Conservation (phyloP, 2,329 filamentous ascomycete genomes). For the Hypomyces perniciosus region DNA sequence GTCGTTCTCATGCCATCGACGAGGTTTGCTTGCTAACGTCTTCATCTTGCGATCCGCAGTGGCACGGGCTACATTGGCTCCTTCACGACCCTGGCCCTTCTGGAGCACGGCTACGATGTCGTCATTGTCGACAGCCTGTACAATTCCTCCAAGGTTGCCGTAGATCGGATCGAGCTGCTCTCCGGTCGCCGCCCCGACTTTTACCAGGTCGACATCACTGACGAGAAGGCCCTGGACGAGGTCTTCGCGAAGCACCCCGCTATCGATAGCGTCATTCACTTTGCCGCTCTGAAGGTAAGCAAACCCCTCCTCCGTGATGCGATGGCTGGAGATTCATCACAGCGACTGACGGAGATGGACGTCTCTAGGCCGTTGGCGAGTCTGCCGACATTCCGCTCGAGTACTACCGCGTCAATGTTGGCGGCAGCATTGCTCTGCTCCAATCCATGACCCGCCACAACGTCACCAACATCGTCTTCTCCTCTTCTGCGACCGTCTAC, state of each 20-base stretch:
- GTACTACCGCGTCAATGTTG: conserved; percentile 97
- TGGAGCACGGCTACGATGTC: conserved; percentile 92
- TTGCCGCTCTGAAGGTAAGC: conserved; percentile 86
- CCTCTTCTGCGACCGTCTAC: conserved; percentile 95
- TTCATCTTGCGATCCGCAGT: conserved; percentile 42
- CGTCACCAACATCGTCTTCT: conserved; percentile 97
- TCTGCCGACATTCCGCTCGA: conserved; percentile 89
- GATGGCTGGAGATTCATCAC: not conserved
- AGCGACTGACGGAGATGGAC: conserved; percentile 14
- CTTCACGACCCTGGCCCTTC: conserved; percentile 86
- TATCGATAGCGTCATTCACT: conserved; percentile 98
- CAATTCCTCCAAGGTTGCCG: conserved; percentile 87
- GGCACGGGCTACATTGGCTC: conserved; percentile 99
- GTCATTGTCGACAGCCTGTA: conserved; percentile 95
- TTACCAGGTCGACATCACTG: conserved; percentile 80
- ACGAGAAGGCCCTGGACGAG: conserved; percentile 74
- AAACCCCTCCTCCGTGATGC: not conserved
- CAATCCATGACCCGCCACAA: conserved; percentile 82
- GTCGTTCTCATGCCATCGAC: not conserved
- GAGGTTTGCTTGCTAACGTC: conserved; percentile 16
- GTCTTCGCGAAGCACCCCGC: conserved; percentile 85
- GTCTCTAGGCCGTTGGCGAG: conserved; percentile 78
- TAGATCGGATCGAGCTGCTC: conserved; percentile 94
- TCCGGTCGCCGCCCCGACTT: conserved; percentile 81
- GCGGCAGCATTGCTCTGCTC: conserved; percentile 82